Base-by-base conservation (phyloP, 2,329 filamentous ascomycete species). In the Myriosclerotinia scirpicola region DNA sequence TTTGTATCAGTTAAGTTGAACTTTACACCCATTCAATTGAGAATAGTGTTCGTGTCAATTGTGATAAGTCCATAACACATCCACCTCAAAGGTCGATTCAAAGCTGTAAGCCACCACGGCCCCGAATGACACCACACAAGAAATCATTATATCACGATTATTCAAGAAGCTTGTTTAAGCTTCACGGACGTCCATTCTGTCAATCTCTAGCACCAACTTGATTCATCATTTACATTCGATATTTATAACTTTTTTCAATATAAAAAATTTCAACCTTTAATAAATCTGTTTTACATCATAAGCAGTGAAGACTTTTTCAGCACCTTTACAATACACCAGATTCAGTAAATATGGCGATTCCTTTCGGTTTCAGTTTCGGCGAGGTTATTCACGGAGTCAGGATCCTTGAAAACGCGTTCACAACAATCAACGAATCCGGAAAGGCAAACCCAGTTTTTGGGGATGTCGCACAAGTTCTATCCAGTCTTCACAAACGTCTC, bases 71-170 rank as follows among this genome's bases (percentile, higher is more conserved):
- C 58, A 42, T 52, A 63, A 42, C 60, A 63, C 60, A 54, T 40
- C 26, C 26, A 26, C 26, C 26, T 26, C 26, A 26, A 26, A 26
- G 26, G 26, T 26, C 26, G 26, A 26, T 26, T 26, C 26, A 26
- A 26, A 26, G 26, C 26, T 26, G 26, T 48, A n/a, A 30, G 44
- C 40, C 36, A 48, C 38, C 48, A 60, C 64, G 46, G 26, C n/a
- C n/a, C 36, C 54, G 64, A 65, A 65, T 65, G 64, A 65, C 55
- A 60, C 55, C 50, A 61, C 26, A 65, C 64, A 59, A 60, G 44
- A 61, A 52, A 65, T 44, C 26, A 53, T 46, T 30, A 61, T 54
- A 53, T 20, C 55, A 65, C 64, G 64, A 61, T 65, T 65, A 60
- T 52, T 53, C 64, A 65, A 54, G 64, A 44, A 54, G 55, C 64